Conservation (phyloP, 2,329 filamentous ascomycete genomes). For the Penicillium freii region DNA sequence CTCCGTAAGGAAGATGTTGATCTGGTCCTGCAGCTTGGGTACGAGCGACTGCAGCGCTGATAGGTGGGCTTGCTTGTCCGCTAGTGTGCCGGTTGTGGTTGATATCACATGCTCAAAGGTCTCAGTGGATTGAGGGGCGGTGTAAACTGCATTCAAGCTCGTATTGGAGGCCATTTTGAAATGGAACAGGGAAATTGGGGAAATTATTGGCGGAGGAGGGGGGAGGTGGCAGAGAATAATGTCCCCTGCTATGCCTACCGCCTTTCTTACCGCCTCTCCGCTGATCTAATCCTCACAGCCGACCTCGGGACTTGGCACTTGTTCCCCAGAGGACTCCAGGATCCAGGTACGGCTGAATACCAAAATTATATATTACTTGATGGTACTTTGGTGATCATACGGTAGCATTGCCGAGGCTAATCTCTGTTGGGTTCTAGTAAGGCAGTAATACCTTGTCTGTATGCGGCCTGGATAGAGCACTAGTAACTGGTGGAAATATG, state of each 20-base stretch:
- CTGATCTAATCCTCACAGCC: not conserved
- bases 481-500: not conserved
- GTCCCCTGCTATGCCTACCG: not conserved
- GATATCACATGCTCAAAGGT: slow-evolving; percentile 36
- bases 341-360: not conserved
- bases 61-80: slow-evolving; percentile 55
- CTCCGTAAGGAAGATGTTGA: slow-evolving; percentile 60
- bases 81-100: slow-evolving; percentile 20
- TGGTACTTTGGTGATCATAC: not conserved
- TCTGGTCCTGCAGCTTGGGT: slow-evolving; percentile 53
- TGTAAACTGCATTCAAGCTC: slow-evolving; percentile 29
- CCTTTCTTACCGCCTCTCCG: slow-evolving; percentile 8
- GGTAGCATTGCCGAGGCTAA: not conserved
- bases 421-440: not conserved
- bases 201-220: not conserved
- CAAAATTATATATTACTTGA: not conserved
- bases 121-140: slow-evolving; percentile 30
- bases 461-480: not conserved
- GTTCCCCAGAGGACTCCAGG: not conserved
- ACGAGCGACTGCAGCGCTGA: slow-evolving; percentile 50
- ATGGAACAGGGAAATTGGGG: not conserved
- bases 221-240: not conserved
- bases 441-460: not conserved
- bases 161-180: slow-evolving; percentile 9
- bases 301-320: not conserved